These are phyloP conservation scores for Fusarium sp. DNA, from an alignment of 2,329 filamentous ascomycete genomes.

Conservation along the genomic window DNA sequence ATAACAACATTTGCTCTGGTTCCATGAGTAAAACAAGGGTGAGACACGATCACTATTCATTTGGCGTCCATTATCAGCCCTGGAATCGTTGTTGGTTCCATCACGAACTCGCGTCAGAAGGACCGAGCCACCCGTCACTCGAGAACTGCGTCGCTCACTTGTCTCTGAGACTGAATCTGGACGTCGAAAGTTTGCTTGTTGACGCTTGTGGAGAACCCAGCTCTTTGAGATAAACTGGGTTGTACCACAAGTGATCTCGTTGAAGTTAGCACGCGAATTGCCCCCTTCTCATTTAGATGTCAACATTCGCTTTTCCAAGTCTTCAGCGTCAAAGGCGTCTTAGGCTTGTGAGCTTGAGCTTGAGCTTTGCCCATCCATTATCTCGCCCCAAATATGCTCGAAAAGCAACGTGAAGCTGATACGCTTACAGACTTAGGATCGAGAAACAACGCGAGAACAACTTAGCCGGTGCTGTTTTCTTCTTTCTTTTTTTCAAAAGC, in stretches of 20 bases:
- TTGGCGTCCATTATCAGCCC: conserved; percentile 7
- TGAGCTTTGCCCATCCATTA: not conserved
- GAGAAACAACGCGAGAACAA: not conserved
- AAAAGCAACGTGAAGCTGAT: conserved; percentile 15
- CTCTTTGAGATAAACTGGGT: not conserved
- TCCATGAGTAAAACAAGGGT: conserved; percentile 33
- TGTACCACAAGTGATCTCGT: not conserved
- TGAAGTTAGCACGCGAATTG: not conserved
- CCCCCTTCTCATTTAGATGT: not conserved
- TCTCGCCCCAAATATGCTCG: not conserved
- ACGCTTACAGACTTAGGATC: conserved; percentile 5
- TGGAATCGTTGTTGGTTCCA: not conserved
- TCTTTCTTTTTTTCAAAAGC: not conserved
- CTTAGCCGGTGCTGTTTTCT: not conserved
- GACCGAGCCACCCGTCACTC: not conserved
- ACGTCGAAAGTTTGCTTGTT: not conserved
- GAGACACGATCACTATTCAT: conserved; percentile 31
- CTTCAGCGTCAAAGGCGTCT: not conserved
- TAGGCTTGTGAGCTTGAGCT: not conserved
- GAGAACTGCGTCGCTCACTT: not conserved
- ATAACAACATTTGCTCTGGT: conserved; percentile 1
- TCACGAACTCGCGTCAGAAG: conserved; percentile 1
- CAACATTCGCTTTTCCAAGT: not conserved
- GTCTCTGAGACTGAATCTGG: not conserved
- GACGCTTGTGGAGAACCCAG: not conserved